A percentile compares a stretch with the other conserved stretches of the same genome.
Evolutionary conservation across 129 eudicot genomes (phyloP).

Genomic region (Calendula officinalis): DNA sequence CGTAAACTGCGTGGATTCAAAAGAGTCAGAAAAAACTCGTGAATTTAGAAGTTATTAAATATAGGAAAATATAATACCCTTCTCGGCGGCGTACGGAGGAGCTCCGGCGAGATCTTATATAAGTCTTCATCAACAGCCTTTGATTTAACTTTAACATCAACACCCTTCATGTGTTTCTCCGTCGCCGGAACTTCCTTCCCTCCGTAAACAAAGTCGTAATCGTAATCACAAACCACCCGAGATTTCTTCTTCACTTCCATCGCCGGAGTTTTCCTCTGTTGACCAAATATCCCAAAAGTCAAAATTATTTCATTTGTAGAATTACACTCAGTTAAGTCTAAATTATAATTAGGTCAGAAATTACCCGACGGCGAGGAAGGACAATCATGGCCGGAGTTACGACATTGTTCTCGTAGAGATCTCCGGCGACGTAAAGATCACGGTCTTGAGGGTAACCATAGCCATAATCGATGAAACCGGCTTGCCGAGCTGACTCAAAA

Average conservation of each 20-base stretch:
- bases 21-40: conserved; percentile 19
- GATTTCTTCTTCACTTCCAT: conserved; percentile 45
- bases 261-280: conserved; percentile 44
- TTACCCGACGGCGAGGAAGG: conserved; percentile 84
- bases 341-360: too few relatives aligned
- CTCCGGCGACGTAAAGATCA: conserved; percentile 98
- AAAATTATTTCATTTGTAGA: too few relatives aligned
- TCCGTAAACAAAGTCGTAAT: conserved; percentile 20
- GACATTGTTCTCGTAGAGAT: conserved; percentile 72
- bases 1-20: conserved; percentile 32
- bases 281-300: not conserved
- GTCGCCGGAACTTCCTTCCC: conserved; percentile 44
- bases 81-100: conserved; percentile 60
- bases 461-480: conserved; percentile 53
- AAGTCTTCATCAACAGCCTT: conserved; percentile 91
- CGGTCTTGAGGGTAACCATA: conserved; percentile 57
- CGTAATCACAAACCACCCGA: conserved; percentile 59
- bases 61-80: conserved; percentile 41
- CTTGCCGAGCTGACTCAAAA: conserved; percentile 75
- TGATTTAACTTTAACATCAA: conserved; percentile 15
- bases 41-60: not conserved
- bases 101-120: conserved; percentile 90
- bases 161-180: conserved; percentile 5
- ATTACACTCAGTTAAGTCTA: too few relatives aligned
- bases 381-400: conserved; percentile 94